Conservation (phyloP, 441 rosid species). For the Eutrema salsugineum region DNA sequence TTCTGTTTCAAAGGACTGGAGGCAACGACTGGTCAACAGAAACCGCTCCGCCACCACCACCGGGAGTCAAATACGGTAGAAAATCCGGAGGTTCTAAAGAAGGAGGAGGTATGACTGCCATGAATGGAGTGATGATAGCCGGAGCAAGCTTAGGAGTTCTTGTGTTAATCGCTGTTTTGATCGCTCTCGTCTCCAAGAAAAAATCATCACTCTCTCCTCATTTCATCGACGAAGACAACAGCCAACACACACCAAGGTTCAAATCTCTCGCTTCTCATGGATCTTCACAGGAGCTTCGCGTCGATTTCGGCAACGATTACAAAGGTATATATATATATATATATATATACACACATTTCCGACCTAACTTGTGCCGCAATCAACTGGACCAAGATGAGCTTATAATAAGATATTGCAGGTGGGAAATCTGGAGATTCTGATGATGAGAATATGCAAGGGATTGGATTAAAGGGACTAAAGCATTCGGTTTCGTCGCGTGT, state of each 20-base stretch:
- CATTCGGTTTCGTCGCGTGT: slow-evolving; percentile 22
- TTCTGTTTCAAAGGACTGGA: slow-evolving; percentile 52
- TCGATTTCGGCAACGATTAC: slow-evolving; percentile 32
- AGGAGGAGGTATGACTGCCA: slow-evolving; percentile 19
- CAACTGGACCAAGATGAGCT: neutral
- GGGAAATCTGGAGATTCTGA: slow-evolving; percentile 35
- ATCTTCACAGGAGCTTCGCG: slow-evolving; percentile 37
- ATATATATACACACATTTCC: too few species aligned
- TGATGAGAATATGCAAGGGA: slow-evolving; percentile 44
- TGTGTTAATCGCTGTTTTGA: slow-evolving; percentile 36
- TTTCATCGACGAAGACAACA: slow-evolving; percentile 66
- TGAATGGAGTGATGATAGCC: slow-evolving; percentile 45
- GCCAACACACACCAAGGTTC: slow-evolving; percentile 29
- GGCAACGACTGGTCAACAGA: slow-evolving; percentile 81
- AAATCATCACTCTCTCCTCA: slow-evolving; percentile 52
- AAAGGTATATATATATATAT: too few species aligned
- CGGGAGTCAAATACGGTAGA: slow-evolving; percentile 45
- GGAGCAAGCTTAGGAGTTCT: slow-evolving; percentile 49
- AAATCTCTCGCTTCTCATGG: slow-evolving; percentile 21
- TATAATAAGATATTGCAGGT: slow-evolving; percentile 39
- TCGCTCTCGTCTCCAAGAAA: slow-evolving; percentile 43
- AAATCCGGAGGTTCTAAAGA: slow-evolving; percentile 4
- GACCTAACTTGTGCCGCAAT: slow-evolving; percentile 10
- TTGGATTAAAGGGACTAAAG: slow-evolving; percentile 51
- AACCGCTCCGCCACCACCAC: slow-evolving; percentile 83